Conservation (phyloP, 345 rosid species). For the Draba incana region DNA sequence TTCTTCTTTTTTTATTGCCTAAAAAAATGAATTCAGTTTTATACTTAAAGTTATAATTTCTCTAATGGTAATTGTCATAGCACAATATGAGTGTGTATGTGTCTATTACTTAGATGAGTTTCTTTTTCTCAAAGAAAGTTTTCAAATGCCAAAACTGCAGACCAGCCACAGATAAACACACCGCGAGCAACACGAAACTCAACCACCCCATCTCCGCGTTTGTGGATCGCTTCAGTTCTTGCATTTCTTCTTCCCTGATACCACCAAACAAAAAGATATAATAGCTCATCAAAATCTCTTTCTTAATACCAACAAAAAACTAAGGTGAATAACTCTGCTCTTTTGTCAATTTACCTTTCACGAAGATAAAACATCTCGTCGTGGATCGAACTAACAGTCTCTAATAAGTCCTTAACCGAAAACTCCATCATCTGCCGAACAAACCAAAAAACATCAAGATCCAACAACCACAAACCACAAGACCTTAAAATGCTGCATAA, state of each 20-base stretch:
- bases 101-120: conserved; percentile 28
- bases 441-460: conserved; percentile 18
- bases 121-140: conserved; percentile 37
- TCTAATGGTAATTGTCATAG: too few relatives aligned
- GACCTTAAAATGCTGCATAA: too few relatives aligned
- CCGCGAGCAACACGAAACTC: conserved; percentile 15
- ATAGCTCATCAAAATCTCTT: neutral
- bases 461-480: too few relatives aligned
- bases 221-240: conserved; percentile 33
- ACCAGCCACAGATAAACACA: conserved; percentile 40
- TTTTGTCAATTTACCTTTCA: conserved; percentile 56
- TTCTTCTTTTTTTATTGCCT: too few relatives aligned
- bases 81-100: neutral
- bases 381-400: conserved; percentile 60
- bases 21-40: too few relatives aligned
- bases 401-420: conserved; percentile 66
- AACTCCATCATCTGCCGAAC: conserved; percentile 63
- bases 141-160: conserved; percentile 38
- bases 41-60: too few relatives aligned
- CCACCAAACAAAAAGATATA: conserved; percentile 4
- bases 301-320: conserved; percentile 8
- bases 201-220: conserved; percentile 40
- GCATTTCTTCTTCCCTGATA: conserved; percentile 33
- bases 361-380: conserved; percentile 84
- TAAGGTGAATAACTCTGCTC: neutral